Evolutionary conservation across 2,329 filamentous ascomycete species (phyloP), one percentile per base, ranked within the genome.

Genomic region (Fusarium papillatum): DNA sequence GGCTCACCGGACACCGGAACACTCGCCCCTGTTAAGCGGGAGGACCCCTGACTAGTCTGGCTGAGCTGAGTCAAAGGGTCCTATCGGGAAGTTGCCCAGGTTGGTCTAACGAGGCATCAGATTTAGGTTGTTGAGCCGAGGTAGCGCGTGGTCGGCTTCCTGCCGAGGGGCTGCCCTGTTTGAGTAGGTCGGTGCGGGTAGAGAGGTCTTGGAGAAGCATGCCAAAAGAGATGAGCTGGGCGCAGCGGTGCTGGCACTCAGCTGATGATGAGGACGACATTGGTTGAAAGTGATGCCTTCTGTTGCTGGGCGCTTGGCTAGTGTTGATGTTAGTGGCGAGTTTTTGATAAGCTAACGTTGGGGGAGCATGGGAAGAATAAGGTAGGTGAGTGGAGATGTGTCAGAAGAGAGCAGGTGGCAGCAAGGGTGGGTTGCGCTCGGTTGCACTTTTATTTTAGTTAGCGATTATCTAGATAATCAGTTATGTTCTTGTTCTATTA

Each of bases 171-270:
- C 24, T 19, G 26, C 22, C 19, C 19, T 53, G 53, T 7, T 76
- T 63, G 16, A 82, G 70, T 11, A 81, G 53, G 16, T 64, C 74
- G 29, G 83, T 83, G 19, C 76, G 71, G 14, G 80, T 81, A 13
- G 82, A 81, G 17, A 85, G 67, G 41, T 81, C 66, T 39, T 85
- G 84, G 7, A 85, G 78, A 24, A 84, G 70, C 34, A 85, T 81
- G 39, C 81, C 84, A 69, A 85, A 81, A 7, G 83, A 83, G 29
- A 85, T 79, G 63, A 85, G 77, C 31, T 83, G 71, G 31, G 82
- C 83, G 68, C 84, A 84, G 61, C 80, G 76, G 24, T 69, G 65
- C 24, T 83, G 75, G 72, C 84, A 85, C 60, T 81, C 74, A 22
- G 57, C 64, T 16, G 70, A 72, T 16, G 70, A 72, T 65, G 74